A percentile compares a stretch with the other conserved stretches of the same genome.
These are phyloP conservation scores for Claviceps fusiformis DNA, from an alignment of 2,329 filamentous ascomycete genomes.

Conservation along the genomic window DNA sequence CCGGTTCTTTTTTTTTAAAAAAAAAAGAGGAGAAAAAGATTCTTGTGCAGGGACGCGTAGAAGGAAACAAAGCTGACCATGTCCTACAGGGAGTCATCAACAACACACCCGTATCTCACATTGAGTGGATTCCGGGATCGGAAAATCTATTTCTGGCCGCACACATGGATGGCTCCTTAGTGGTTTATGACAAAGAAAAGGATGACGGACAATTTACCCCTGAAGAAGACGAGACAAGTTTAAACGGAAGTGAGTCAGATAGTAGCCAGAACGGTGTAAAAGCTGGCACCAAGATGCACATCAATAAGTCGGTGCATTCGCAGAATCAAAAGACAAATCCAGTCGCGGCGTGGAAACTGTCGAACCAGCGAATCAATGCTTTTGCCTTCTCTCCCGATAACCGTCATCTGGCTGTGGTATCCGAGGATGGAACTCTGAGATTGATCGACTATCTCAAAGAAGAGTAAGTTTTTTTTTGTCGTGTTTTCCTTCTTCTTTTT, in stretches of 20 bases:
- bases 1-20: too few relatives aligned
- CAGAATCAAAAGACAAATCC: conserved; percentile 90
- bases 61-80: not conserved
- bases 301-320: conserved; percentile 86
- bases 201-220: conserved; percentile 70
- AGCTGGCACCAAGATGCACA: conserved; percentile 41
- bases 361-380: conserved; percentile 78
- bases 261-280: conserved; percentile 20
- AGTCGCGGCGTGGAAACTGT: conserved; percentile 82
- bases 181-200: conserved; percentile 97
- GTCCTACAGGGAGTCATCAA: conserved; percentile 66
- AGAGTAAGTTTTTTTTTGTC: conserved; percentile 41
- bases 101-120: conserved; percentile 68
- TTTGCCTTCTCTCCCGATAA: conserved; percentile 88
- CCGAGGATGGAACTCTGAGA: conserved; percentile 78
- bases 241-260: conserved; percentile 43
- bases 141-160: conserved; percentile 87
- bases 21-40: not conserved
- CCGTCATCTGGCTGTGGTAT: conserved; percentile 74
- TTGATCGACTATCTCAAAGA: conserved; percentile 89
- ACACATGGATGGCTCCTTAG: conserved; percentile 78
- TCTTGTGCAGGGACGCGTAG: too few relatives aligned
- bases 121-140: conserved; percentile 86
- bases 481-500: conserved; percentile 3
- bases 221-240: conserved; percentile 52